phyloP scores from a whole-genome alignment of 1,284 basidiomycete species.

The Agaricales sp. region DNA sequence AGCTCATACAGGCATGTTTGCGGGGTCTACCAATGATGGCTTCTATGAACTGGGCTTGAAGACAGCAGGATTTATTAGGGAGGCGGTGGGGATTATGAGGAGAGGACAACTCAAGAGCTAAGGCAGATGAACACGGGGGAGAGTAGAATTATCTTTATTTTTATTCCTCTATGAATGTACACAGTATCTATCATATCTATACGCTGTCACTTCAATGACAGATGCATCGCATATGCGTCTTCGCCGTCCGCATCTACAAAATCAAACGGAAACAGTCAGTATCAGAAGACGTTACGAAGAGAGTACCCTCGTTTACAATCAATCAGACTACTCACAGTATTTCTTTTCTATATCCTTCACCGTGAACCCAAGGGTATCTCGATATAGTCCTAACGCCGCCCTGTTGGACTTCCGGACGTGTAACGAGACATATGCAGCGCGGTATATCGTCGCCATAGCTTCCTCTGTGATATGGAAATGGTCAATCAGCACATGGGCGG shows the following conservation, averaged over 20 bases:
- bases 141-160: slow-evolving; percentile 8
- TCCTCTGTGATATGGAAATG: slow-evolving; percentile 46
- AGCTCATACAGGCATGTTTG: slow-evolving; percentile 89
- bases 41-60: slow-evolving; percentile 80
- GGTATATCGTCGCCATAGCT: slow-evolving; percentile 83
- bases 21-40: slow-evolving; percentile 73
- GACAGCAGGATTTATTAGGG: slow-evolving; percentile 48
- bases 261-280: no score
- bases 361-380: slow-evolving; percentile 83
- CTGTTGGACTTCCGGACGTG: slow-evolving; percentile 92
- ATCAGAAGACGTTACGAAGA: not conserved
- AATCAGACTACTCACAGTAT: slow-evolving; percentile 55
- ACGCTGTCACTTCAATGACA: slow-evolving; percentile 41
- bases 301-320: slow-evolving; percentile 15
- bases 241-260: slow-evolving; percentile 81
- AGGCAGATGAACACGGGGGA: slow-evolving; percentile 4
- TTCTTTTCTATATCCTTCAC: slow-evolving; percentile 81
- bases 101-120: no score
- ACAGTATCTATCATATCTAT: no score
- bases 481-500: slow-evolving; percentile 4
- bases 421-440: slow-evolving; percentile 78
- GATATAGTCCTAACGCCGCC: slow-evolving; percentile 81
- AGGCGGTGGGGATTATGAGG: slow-evolving; percentile 32
- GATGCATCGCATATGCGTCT: slow-evolving; percentile 85
- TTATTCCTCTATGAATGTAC: slow-evolving; percentile 1